Conservation (phyloP, 202 grass and related monocot species). For the Bolboschoenoplectus hybrid region DNA sequence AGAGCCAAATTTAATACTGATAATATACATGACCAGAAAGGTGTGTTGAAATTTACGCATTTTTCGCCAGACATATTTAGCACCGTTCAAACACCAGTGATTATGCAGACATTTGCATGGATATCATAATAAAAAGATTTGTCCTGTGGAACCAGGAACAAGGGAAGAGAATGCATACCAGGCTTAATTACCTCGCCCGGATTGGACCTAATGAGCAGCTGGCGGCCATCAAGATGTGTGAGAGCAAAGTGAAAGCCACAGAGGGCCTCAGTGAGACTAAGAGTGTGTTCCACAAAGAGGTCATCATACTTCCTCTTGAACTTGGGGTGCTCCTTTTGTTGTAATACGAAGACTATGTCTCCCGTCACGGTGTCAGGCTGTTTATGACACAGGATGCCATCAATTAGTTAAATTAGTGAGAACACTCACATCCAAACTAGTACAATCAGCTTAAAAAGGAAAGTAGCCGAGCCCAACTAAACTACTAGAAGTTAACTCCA, state of each 20-base stretch:
- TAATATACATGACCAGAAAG: not conserved
- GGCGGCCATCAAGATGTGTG: conserved; percentile 82
- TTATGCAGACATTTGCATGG: not conserved
- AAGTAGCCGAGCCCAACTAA: not conserved
- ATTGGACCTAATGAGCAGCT: conserved; percentile 86
- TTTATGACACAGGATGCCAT: conserved; percentile 23
- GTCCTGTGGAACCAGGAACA: not conserved
- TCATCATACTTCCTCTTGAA: conserved; percentile 93
- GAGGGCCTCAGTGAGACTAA: conserved; percentile 82
- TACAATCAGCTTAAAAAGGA: not conserved
- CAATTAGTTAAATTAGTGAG: not conserved
- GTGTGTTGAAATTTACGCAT: not conserved
- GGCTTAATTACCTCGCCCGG: conserved; percentile 90
- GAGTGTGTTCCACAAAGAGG: conserved; percentile 70
- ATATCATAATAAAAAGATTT: not conserved
- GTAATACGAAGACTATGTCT: conserved; percentile 84
- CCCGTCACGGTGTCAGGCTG: conserved; percentile 91
- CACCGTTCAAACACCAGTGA: not conserved
- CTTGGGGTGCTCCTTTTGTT: conserved; percentile 85
- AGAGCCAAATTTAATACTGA: not conserved
- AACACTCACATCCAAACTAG: not conserved
- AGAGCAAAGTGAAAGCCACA: conserved; percentile 91
- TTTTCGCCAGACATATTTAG: not conserved
- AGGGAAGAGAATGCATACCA: conserved; percentile 49
- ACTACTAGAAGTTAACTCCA: not conserved